These are phyloP conservation scores for Penicillium mononematosum DNA, from an alignment of 495 filamentous ascomycete species.

Conservation along the genomic window DNA sequence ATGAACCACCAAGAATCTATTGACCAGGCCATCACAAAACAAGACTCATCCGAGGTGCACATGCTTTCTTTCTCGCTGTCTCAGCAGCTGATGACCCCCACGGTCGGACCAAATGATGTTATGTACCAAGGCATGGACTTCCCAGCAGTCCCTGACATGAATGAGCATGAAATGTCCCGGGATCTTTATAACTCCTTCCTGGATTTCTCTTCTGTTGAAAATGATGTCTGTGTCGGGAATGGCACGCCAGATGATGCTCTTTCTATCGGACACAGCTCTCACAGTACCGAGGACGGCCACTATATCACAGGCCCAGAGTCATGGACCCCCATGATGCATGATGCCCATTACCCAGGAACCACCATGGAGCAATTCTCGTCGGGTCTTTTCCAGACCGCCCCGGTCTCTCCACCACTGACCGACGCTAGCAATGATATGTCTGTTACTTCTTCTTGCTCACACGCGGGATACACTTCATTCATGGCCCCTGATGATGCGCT, in stretches of 20 bases:
- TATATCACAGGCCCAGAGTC: slow-evolving; percentile 35
- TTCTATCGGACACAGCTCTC: slow-evolving; percentile 44
- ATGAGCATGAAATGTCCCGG: slow-evolving; percentile 41
- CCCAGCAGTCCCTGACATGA: slow-evolving; percentile 41
- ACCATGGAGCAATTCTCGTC: slow-evolving; percentile 40
- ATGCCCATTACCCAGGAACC: slow-evolving; percentile 41
- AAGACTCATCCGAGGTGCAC: slow-evolving; percentile 46
- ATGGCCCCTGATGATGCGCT: slow-evolving; percentile 42
- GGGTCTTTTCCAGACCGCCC: slow-evolving; percentile 40
- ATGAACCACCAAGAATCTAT: slow-evolving; percentile 42
- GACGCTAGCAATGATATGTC: slow-evolving; percentile 49
- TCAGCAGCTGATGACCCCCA: slow-evolving; percentile 45
- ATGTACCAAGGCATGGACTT: slow-evolving; percentile 48
- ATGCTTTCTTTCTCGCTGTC: slow-evolving; percentile 50
- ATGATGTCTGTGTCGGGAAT: slow-evolving; percentile 42
- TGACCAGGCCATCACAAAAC: slow-evolving; percentile 40
- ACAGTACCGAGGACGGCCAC: slow-evolving; percentile 41
- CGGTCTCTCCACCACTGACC: slow-evolving; percentile 47
- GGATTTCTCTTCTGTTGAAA: slow-evolving; percentile 46
- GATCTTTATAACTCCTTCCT: slow-evolving; percentile 45
- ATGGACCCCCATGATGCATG: slow-evolving; percentile 44
- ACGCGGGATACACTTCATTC: slow-evolving; percentile 43
- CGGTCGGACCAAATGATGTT: slow-evolving; percentile 45
- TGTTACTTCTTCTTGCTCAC: slow-evolving; percentile 46
- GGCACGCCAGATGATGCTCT: slow-evolving; percentile 44